Percentiles rank a stretch among this genome's conserved stretches.
Conservation (phyloP, 768 basidiomycete species). For the Mycena filopes region DNA sequence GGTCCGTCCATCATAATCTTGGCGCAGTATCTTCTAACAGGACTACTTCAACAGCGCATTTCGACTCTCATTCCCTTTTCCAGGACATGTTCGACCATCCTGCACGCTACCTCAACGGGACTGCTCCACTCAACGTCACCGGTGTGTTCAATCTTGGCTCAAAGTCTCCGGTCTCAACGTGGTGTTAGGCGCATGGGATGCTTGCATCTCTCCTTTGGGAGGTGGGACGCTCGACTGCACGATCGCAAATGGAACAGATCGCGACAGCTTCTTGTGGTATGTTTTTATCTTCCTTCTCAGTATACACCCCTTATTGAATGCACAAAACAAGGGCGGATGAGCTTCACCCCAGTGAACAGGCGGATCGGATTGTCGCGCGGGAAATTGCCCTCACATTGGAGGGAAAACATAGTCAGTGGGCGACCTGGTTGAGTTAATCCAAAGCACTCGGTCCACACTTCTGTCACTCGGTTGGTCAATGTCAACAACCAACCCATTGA, state of each 20-base stretch:
- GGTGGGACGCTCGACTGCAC: slow-evolving; percentile 46
- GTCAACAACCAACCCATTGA: too few relatives aligned
- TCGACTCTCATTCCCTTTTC: slow-evolving; percentile 71
- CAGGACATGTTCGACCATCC: slow-evolving; percentile 67
- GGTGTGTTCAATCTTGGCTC: slow-evolving; percentile 45
- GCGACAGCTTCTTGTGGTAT: slow-evolving; percentile 72
- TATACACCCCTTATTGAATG: slow-evolving; percentile 20
- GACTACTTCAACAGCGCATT: slow-evolving; percentile 52
- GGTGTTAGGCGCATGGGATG: slow-evolving; percentile 45
- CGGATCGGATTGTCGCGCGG: slow-evolving; percentile 62
- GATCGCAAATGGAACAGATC: slow-evolving; percentile 51
- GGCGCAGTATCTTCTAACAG: neutral
- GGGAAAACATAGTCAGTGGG: slow-evolving; percentile 56
- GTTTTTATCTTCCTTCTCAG: slow-evolving; percentile 27
- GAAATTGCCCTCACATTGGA: slow-evolving; percentile 60
- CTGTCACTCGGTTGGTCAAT: too few relatives aligned
- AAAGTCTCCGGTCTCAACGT: too few relatives aligned
- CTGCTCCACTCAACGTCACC: slow-evolving; percentile 68
- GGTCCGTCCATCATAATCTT: slow-evolving; percentile 49
- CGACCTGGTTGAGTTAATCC: slow-evolving; percentile 63
- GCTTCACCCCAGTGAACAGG: slow-evolving; percentile 70
- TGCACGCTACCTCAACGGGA: slow-evolving; percentile 67
- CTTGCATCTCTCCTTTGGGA: slow-evolving; percentile 44
- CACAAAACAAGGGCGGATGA: slow-evolving; percentile 59
- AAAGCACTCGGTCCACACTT: too few relatives aligned